phyloP scores from a whole-genome alignment of 176 grass and related monocot species.

The Dactylis glomerata region DNA sequence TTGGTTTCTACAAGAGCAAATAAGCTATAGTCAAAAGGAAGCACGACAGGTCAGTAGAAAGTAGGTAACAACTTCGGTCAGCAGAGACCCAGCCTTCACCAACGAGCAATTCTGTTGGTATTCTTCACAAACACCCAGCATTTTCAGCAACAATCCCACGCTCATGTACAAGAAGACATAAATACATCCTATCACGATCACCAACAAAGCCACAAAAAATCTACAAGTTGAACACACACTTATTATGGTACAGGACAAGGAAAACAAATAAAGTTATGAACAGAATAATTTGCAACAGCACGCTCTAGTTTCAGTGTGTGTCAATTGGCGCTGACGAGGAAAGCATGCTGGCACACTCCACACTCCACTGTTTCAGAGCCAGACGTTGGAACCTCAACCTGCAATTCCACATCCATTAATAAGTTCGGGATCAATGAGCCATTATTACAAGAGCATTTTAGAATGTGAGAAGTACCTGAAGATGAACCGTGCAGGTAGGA shows the following conservation, averaged over 20 bases:
- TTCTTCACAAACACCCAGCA: constrained; percentile 10
- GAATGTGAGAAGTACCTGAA: constrained; percentile 58
- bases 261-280: constrained; percentile 7
- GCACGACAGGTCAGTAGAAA: no score
- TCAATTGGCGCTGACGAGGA: constrained; percentile 88
- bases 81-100: background rate
- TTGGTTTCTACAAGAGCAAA: background rate
- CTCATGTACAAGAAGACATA: constrained; percentile 10
- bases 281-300: constrained; percentile 26
- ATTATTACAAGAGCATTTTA: background rate
- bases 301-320: background rate
- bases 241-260: constrained; percentile 18
- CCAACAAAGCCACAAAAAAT: constrained; percentile 33
- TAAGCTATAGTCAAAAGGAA: background rate
- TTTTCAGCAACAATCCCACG: constrained; percentile 9
- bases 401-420: constrained; percentile 33
- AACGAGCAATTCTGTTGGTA: background rate
- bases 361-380: constrained; percentile 97
- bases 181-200: background rate
- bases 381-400: constrained; percentile 88
- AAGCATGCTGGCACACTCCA: constrained; percentile 92
- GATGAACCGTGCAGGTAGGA: constrained; percentile 96
- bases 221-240: constrained; percentile 21
- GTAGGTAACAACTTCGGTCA: background rate
- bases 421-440: background rate